Evolutionary conservation across 1,284 basidiomycete species (phyloP).

Genomic region (Tylopilus orsonianus): DNA sequence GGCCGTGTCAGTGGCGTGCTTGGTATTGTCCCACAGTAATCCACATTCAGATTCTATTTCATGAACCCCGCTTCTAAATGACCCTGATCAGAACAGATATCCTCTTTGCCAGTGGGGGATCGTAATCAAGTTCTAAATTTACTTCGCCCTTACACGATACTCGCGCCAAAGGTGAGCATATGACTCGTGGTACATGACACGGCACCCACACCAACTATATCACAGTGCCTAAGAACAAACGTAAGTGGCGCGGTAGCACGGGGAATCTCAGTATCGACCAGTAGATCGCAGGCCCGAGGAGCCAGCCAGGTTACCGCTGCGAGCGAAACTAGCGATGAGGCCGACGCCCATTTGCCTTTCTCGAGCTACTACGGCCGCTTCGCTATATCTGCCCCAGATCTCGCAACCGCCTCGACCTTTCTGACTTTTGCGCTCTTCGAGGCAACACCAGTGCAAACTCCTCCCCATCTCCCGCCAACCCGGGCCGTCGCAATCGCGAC

Average conservation of each 20-base stretch:
- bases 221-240: conserved; percentile 25
- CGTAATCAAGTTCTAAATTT: conserved; percentile 38
- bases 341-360: conserved; percentile 11
- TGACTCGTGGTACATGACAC: conserved; percentile 11
- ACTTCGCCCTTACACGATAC: conserved; percentile 39
- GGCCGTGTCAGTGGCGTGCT: conserved; percentile 35
- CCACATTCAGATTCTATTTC: conserved; percentile 28
- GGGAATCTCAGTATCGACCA: conserved; percentile 21
- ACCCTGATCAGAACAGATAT: conserved; percentile 37
- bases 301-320: conserved; percentile 12
- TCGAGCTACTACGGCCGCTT: conserved; percentile 25
- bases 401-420: conserved; percentile 45
- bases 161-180: conserved; percentile 29
- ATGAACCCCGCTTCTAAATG: conserved; percentile 25
- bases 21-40: conserved; percentile 38
- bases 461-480: conserved; percentile 49
- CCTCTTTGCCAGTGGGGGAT: conserved; percentile 31
- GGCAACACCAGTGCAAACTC: conserved; percentile 40
- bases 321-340: conserved; percentile 11
- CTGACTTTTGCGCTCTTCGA: conserved; percentile 52
- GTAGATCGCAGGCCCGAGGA: conserved; percentile 25
- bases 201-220: conserved; percentile 20
- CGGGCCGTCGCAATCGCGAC: conserved; percentile 42
- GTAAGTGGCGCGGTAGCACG: conserved; percentile 29
- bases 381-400: conserved; percentile 36